Conservation (phyloP, 2,329 filamentous ascomycete species). For the Phialocephala sp. region DNA sequence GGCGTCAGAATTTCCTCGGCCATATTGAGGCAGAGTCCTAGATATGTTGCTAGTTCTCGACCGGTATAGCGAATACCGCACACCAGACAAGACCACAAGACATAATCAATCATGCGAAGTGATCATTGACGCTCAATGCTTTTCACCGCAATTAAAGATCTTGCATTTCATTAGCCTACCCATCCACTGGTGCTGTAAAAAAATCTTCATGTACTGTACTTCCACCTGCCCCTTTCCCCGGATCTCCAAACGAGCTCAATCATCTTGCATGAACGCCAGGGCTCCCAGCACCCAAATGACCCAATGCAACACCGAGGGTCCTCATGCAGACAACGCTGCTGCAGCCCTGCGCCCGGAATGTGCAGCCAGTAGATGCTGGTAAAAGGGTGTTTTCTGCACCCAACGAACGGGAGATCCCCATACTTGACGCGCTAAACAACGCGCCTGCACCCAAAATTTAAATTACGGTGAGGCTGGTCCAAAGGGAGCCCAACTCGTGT, state of each 20-base stretch:
- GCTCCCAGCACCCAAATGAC: not conserved
- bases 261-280: not conserved
- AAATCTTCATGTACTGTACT: not conserved
- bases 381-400: not conserved
- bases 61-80: not conserved
- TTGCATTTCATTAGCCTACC: not conserved
- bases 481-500: not conserved
- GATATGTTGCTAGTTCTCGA: not conserved
- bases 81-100: not conserved
- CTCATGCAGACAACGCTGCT: not conserved
- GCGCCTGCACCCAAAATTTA: not conserved
- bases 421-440: not conserved
- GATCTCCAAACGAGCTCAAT: slow-evolving; percentile 6
- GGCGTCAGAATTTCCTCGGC: not conserved
- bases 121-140: not conserved
- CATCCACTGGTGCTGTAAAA: not conserved
- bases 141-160: not conserved
- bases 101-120: not conserved
- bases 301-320: not conserved
- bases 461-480: not conserved
- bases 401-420: slow-evolving; percentile 1
- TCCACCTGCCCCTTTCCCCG: slow-evolving; percentile 3
- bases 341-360: not conserved
- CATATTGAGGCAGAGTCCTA: not conserved
- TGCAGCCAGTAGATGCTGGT: not conserved